Conservation (phyloP, 768 basidiomycete species). For the Phanerochaete carnosa region DNA sequence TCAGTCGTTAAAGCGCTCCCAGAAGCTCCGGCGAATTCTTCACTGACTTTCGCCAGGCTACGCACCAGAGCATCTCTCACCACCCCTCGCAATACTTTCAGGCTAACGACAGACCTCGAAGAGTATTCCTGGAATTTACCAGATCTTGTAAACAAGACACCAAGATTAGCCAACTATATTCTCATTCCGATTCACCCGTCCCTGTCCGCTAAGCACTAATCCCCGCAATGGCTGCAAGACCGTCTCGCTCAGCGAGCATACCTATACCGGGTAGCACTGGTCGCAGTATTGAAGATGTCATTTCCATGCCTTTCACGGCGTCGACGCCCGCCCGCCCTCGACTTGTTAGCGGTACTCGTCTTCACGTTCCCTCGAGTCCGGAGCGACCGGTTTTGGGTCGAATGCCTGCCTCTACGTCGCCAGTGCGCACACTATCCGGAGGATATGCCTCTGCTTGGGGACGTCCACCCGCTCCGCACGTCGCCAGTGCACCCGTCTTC, state of each 20-base stretch:
- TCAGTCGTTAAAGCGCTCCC: neutral
- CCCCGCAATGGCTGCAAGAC: conserved; percentile 42
- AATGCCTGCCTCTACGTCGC: neutral
- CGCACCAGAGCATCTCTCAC: neutral
- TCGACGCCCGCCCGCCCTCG: conserved; percentile 9
- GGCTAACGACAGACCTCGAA: neutral
- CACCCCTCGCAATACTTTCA: neutral
- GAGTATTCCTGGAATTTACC: neutral
- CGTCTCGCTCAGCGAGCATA: conserved; percentile 63
- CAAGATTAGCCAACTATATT: neutral
- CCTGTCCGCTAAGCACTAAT: neutral
- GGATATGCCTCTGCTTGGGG: conserved; percentile 18
- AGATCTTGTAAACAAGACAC: neutral
- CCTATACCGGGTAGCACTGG: conserved; percentile 52
- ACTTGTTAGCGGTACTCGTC: conserved; percentile 5
- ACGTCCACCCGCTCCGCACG: conserved; percentile 10
- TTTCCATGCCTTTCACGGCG: conserved; percentile 52
- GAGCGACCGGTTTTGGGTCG: neutral
- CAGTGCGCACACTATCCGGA: conserved; percentile 13
- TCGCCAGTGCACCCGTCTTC: conserved; percentile 15
- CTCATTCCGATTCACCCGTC: neutral
- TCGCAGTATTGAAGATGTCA: conserved; percentile 62
- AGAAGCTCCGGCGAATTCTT: neutral
- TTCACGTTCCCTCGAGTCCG: neutral
- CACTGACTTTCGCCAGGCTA: neutral